phyloP scores from a whole-genome alignment of 495 filamentous ascomycete species.

The Trichodelitschia bisporula region DNA sequence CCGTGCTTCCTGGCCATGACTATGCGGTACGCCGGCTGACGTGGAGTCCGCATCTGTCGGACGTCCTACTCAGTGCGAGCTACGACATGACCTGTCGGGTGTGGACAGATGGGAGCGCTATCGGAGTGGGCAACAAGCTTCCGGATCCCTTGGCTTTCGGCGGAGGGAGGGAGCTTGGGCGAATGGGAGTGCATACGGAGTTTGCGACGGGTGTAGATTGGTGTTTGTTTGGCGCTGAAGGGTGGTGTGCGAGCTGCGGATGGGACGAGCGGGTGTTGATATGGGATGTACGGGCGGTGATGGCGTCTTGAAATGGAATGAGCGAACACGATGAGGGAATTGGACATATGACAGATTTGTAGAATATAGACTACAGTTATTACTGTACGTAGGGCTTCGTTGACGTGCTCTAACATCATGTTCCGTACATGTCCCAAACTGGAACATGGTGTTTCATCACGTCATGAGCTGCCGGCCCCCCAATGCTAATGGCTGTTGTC shows the following conservation, averaged over 20 bases:
- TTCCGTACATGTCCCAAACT: too few species aligned
- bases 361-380: too few species aligned
- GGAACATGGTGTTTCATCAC: too few species aligned
- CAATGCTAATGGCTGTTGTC: too few species aligned
- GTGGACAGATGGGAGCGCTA: slow-evolving; percentile 56
- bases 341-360: too few species aligned
- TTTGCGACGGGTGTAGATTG: slow-evolving; percentile 96
- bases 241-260: slow-evolving; percentile 79
- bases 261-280: slow-evolving; percentile 85
- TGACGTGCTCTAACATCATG: too few species aligned
- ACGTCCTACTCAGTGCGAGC: slow-evolving; percentile 64
- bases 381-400: too few species aligned
- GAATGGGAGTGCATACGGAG: slow-evolving; percentile 83
- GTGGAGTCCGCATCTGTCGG: slow-evolving; percentile 78
- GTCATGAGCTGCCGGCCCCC: too few species aligned
- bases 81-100: slow-evolving; percentile 96
- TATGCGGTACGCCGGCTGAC: slow-evolving; percentile 67
- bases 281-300: slow-evolving; percentile 62
- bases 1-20: slow-evolving; percentile 57
- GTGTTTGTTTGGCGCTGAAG: slow-evolving; percentile 87
- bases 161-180: slow-evolving; percentile 45
- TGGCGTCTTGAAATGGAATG: too few species aligned
- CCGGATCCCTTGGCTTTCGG: slow-evolving; percentile 15
- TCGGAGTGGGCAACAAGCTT: slow-evolving; percentile 20
- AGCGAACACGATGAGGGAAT: too few species aligned